Evolutionary conservation across 2,329 filamentous ascomycete genomes (phyloP).

Genomic region (Sclerotinia trifoliorum): DNA sequence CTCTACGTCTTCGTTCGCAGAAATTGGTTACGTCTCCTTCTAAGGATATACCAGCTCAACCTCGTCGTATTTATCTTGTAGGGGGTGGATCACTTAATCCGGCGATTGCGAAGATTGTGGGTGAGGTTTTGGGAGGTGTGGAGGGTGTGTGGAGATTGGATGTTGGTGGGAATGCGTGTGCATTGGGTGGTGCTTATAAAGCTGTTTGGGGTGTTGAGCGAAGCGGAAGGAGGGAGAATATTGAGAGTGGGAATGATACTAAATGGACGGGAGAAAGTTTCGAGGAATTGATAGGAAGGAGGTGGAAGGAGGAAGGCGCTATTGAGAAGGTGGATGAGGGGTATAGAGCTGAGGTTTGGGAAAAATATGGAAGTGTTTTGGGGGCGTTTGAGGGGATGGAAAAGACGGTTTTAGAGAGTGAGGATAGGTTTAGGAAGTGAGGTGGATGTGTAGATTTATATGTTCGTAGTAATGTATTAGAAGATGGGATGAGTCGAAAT

Average conservation of each 20-base stretch:
- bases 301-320: slow-evolving; percentile 84
- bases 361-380: slow-evolving; percentile 74
- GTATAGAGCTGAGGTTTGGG: slow-evolving; percentile 72
- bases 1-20: slow-evolving; percentile 80
- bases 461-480: too few species aligned
- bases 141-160: slow-evolving; percentile 94
- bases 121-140: slow-evolving; percentile 81
- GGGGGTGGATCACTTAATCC: slow-evolving; percentile 88
- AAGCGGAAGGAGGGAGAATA: slow-evolving; percentile 28
- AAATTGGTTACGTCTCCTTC: slow-evolving; percentile 64
- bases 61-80: slow-evolving; percentile 87
- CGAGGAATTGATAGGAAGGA: slow-evolving; percentile 77
- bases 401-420: slow-evolving; percentile 55
- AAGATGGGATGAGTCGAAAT: background rate
- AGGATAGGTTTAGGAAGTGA: slow-evolving; percentile 30
- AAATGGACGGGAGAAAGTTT: slow-evolving; percentile 65
- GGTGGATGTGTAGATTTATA: too few species aligned
- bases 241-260: background rate
- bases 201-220: slow-evolving; percentile 88
- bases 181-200: slow-evolving; percentile 91
- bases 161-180: slow-evolving; percentile 93
- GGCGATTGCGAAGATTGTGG: slow-evolving; percentile 80
- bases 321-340: slow-evolving; percentile 81
- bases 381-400: slow-evolving; percentile 78
- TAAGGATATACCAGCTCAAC: slow-evolving; percentile 69